Evolutionary conservation across 805 yeast species (phyloP).

Genomic region (Yarrowia sp.): DNA sequence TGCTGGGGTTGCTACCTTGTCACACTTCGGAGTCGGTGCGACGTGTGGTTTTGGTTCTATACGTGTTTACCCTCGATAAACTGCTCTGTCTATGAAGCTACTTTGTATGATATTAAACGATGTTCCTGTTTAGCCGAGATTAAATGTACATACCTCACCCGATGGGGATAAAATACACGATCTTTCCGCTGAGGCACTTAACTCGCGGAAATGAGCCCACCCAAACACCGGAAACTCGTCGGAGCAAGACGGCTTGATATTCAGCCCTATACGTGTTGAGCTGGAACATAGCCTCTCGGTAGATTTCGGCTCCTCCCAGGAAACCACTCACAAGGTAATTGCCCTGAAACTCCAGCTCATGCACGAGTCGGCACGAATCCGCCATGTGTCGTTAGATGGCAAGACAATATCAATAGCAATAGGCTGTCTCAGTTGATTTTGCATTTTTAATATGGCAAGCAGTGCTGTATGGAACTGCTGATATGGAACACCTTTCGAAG

Average conservation of each 20-base stretch:
- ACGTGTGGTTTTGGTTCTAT: background rate
- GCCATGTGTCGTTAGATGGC: background rate
- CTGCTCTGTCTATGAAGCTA: background rate
- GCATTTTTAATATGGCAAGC: background rate
- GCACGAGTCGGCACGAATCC: conserved; percentile 10
- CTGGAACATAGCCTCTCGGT: too few species aligned
- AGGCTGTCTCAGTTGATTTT: background rate
- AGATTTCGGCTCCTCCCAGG: too few species aligned
- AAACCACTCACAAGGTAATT: background rate
- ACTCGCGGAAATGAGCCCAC: too few species aligned
- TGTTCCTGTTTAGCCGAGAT: background rate
- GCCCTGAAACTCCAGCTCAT: conserved; percentile 16
- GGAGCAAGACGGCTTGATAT: too few species aligned
- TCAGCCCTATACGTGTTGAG: too few species aligned
- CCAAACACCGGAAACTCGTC: too few species aligned
- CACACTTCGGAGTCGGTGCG: background rate
- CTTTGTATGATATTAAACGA: background rate
- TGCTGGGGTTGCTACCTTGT: too few species aligned
- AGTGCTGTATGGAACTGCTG: background rate
- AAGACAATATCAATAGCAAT: background rate
- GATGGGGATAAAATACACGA: background rate
- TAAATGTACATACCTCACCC: background rate
- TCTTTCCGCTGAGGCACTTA: too few species aligned
- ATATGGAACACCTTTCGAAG: background rate
- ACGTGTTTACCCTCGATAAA: background rate